Conservation (phyloP, 106 monocot species). For the Phalaenopsis equestris region DNA sequence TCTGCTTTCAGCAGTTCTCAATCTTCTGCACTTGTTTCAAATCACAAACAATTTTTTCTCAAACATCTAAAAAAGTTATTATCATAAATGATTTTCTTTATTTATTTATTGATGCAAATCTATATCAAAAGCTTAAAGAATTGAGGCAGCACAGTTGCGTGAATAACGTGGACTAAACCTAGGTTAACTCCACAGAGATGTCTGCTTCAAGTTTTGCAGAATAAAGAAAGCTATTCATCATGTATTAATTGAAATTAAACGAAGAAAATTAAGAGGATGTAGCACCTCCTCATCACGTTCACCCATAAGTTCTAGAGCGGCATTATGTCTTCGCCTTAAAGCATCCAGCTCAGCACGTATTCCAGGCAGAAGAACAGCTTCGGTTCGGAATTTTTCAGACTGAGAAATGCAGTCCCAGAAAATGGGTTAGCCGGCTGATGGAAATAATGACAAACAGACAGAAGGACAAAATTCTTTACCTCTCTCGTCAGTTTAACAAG, state of each 20-base stretch:
- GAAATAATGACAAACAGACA: not conserved
- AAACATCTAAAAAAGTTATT: not conserved
- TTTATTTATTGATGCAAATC: not conserved
- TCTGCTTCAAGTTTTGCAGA: no score
- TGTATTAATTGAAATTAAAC: not conserved
- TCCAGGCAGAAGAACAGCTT: constrained; percentile 67
- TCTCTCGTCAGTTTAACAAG: constrained; percentile 91
- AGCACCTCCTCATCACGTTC: constrained; percentile 97
- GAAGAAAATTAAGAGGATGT: constrained; percentile 1
- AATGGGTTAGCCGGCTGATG: constrained; percentile 1
- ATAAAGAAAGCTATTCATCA: not conserved
- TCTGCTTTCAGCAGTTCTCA: not conserved
- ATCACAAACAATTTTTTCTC: not conserved
- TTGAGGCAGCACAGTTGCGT: not conserved
- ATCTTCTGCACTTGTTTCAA: not conserved
- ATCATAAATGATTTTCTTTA: not conserved
- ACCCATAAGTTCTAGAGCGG: constrained; percentile 97
- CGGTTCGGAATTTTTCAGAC: constrained; percentile 79
- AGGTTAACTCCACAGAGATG: no score
- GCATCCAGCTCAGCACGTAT: constrained; percentile 89
- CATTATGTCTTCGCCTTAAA: constrained; percentile 74
- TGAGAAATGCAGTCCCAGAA: constrained; percentile 19
- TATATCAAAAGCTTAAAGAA: not conserved
- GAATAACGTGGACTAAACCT: no score
- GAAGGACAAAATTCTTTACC: constrained; percentile 24